Conservation (phyloP, 306 rosid genomes). For the Vigna trinervia region DNA sequence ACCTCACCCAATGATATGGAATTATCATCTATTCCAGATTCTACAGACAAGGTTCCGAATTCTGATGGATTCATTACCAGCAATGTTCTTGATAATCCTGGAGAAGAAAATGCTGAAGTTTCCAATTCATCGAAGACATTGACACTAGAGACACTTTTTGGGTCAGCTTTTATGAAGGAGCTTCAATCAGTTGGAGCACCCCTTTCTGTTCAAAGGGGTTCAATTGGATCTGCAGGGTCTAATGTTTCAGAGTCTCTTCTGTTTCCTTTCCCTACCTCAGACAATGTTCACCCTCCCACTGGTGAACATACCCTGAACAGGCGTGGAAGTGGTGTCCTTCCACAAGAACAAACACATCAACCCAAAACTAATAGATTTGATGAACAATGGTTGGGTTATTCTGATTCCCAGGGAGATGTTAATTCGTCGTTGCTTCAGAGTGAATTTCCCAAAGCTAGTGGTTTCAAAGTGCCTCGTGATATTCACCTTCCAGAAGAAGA, state of each 20-base stretch:
- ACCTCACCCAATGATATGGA: conserved; percentile 52
- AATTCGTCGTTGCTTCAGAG: conserved; percentile 58
- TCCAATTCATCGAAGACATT: conserved; percentile 63
- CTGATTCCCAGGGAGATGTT: conserved; percentile 61
- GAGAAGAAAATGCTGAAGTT: conserved; percentile 59
- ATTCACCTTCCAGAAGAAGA: conserved; percentile 80
- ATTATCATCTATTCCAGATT: conserved; percentile 49
- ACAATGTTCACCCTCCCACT: conserved; percentile 54
- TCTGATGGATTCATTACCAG: conserved; percentile 52
- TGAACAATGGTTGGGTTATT: conserved; percentile 66
- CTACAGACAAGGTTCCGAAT: conserved; percentile 48
- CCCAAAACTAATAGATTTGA: conserved; percentile 57
- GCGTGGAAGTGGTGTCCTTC: conserved; percentile 55
- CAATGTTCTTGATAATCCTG: conserved; percentile 49
- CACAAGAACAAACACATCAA: conserved; percentile 57
- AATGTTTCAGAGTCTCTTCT: conserved; percentile 66
- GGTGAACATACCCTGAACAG: conserved; percentile 54
- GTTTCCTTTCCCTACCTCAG: conserved; percentile 55
- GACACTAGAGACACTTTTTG: conserved; percentile 93
- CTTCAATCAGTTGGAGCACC: conserved; percentile 98
- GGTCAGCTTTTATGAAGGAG: conserved; percentile 97
- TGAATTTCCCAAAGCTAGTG: conserved; percentile 60
- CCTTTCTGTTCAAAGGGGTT: conserved; percentile 80
- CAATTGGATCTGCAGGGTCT: conserved; percentile 61
- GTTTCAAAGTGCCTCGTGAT: conserved; percentile 62